Evolutionary conservation across 2,329 filamentous ascomycete genomes (phyloP), one percentile per base, ranked within the genome.

Genomic region (Myriosclerotinia curreyana): DNA sequence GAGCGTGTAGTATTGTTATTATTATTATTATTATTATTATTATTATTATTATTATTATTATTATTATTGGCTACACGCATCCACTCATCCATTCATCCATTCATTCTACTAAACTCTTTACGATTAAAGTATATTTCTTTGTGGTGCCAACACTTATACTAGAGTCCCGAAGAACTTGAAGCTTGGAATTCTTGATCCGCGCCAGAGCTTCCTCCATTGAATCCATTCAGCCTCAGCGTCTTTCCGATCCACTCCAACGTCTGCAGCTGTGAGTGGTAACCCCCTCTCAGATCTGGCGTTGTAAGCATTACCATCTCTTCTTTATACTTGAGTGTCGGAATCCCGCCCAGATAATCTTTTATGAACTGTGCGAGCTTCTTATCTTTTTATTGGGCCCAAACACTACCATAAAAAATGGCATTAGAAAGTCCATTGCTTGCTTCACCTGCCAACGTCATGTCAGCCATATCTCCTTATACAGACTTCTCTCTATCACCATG

Each of bases 341-440:
- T 46, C 51, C 50, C 51, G n/a, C 40, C 31, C 20, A n/a, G 52
- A 38, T 17, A 46, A 49, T n/a, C 20, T 49, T 62, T 12, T 31
- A 38, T 36, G 34, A 54, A 46, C 20, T 25, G 51, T 56, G 28
- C n/a, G 22, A 54, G 60, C 40, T 51, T 38, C 46, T 50, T 42
- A 34, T 64, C 61, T 44, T 59, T 40, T 51, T 42, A 49, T 56
- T 36, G 52, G 31, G 48, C 31, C 50, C 50, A 56, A 22, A n/a
- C 9, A 56, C 38, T 36, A 55, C 17, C 22, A 46, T 34, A 34
- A 65, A 70, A 61, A 61, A 86, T 86, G 83, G 84, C 84, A 75
- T 79, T 87, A 74, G 82, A 85, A 77, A 85, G 81, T 73, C 85
- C 86, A 66, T 75, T 89, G 71, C 79, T 85, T 72, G 83, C 85